These are phyloP conservation scores for Cladobotryum protrusum DNA, from an alignment of 2,329 filamentous ascomycete species.

Conservation along the genomic window DNA sequence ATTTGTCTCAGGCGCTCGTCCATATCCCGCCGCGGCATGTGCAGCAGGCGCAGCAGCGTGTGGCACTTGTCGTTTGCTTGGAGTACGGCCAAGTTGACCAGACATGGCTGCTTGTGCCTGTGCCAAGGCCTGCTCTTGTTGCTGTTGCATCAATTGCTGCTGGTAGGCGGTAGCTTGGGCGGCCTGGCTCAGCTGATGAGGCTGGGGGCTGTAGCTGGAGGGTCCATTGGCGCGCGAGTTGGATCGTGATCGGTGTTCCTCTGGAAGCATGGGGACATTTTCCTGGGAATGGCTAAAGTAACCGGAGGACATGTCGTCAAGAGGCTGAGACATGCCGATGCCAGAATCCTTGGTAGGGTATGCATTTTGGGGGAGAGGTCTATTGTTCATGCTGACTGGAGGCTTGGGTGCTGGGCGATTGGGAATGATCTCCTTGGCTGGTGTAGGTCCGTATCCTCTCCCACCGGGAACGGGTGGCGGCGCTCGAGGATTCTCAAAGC, in stretches of 20 bases:
- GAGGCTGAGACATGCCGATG: slow-evolving; percentile 53
- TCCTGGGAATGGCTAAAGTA: slow-evolving; percentile 48
- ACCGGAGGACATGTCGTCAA: slow-evolving; percentile 48
- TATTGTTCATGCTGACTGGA: slow-evolving; percentile 57
- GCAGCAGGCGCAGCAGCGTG: slow-evolving; percentile 19
- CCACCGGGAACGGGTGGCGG: slow-evolving; percentile 76
- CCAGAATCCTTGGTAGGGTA: slow-evolving; percentile 56
- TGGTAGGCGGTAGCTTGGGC: slow-evolving; percentile 47
- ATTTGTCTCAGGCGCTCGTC: slow-evolving; percentile 24
- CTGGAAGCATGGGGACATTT: slow-evolving; percentile 53
- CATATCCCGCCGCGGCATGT: slow-evolving; percentile 25
- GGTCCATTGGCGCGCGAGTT: slow-evolving; percentile 57
- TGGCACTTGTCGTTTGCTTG: slow-evolving; percentile 61
- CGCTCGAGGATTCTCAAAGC: slow-evolving; percentile 93
- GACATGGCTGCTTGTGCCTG: slow-evolving; percentile 72
- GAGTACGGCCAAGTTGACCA: slow-evolving; percentile 62
- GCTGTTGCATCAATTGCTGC: slow-evolving; percentile 65
- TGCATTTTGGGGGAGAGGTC: slow-evolving; percentile 45
- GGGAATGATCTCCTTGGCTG: slow-evolving; percentile 57
- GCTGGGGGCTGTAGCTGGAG: slow-evolving; percentile 43
- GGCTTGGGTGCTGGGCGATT: slow-evolving; percentile 81
- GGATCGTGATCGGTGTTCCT: slow-evolving; percentile 62
- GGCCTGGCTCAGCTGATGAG: slow-evolving; percentile 28
- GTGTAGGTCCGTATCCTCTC: slow-evolving; percentile 37
- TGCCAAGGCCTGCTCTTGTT: slow-evolving; percentile 79